Conservation (phyloP, 164 flowering plant species). For the Annona cherimola region DNA sequence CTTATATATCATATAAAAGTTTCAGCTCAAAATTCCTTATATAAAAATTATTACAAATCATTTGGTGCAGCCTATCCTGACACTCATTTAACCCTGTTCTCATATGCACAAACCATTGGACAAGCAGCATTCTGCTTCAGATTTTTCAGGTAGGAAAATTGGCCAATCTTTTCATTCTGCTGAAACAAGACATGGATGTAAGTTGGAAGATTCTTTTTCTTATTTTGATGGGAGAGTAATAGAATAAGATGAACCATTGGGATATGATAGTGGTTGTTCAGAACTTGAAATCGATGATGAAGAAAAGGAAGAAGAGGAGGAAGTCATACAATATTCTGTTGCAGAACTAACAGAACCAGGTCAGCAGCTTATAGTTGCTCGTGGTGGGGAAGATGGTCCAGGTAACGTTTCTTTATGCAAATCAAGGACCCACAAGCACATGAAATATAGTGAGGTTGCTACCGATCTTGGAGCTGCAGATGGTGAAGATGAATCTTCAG, state of each 20-base stretch:
- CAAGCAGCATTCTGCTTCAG: conserved; percentile 1
- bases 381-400: conserved; percentile 82
- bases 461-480: conserved; percentile 17
- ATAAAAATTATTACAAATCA: too few species aligned
- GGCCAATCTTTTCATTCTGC: conserved; percentile 6
- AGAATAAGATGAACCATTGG: conserved; percentile 9
- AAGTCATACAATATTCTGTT: conserved; percentile 48
- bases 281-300: conserved; percentile 7
- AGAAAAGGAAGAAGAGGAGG: conserved; percentile 14
- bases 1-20: too few species aligned
- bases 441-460: conserved; percentile 6
- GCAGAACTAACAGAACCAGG: conserved; percentile 86
- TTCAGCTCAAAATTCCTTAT: too few species aligned
- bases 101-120: conserved; percentile 7
- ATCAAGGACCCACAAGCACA: conserved; percentile 22
- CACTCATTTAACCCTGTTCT: too few species aligned
- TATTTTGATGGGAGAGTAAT: conserved; percentile 4
- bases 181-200: not conserved
- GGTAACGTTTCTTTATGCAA: conserved; percentile 48
- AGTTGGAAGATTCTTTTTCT: conserved; percentile 3
- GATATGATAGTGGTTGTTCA: conserved; percentile 21
- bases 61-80: too few species aligned
- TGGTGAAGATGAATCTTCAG: conserved; percentile 32
- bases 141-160: conserved; percentile 10
- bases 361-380: conserved; percentile 53